phyloP scores from a whole-genome alignment of 2,329 filamentous ascomycete species.

The Allantophomopsis cytisporea region DNA sequence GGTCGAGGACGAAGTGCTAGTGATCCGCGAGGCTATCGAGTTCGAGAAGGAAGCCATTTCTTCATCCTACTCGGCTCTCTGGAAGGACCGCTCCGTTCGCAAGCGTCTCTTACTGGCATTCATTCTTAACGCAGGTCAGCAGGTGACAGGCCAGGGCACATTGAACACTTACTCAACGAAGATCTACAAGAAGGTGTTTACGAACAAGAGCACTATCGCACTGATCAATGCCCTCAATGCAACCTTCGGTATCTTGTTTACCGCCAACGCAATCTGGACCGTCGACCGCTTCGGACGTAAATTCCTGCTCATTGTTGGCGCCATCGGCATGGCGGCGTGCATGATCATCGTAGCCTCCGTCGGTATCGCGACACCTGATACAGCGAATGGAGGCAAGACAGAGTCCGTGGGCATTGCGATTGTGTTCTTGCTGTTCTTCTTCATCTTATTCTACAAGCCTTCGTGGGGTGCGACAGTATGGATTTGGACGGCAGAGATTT shows the following conservation, averaged over 20 bases:
- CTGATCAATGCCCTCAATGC: constrained; percentile 65
- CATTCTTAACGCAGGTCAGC: constrained; percentile 56
- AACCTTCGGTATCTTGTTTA: constrained; percentile 60
- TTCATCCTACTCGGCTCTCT: constrained; percentile 47
- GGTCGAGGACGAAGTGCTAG: constrained; percentile 50
- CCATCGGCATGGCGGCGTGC: constrained; percentile 53
- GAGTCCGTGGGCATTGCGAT: constrained; percentile 52
- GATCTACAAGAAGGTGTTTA: constrained; percentile 61
- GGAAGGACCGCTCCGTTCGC: constrained; percentile 55
- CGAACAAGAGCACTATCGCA: constrained; percentile 41
- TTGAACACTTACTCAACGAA: constrained; percentile 62
- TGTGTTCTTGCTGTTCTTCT: constrained; percentile 53
- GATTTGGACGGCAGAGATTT: constrained; percentile 59
- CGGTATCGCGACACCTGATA: constrained; percentile 42
- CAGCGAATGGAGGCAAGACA: constrained; percentile 35
- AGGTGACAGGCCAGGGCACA: constrained; percentile 59
- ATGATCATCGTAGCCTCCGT: constrained; percentile 53
- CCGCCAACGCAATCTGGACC: constrained; percentile 60
- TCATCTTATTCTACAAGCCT: constrained; percentile 55
- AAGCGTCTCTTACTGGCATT: constrained; percentile 53
- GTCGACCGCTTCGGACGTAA: constrained; percentile 59
- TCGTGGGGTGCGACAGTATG: constrained; percentile 58
- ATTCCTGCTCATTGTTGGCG: constrained; percentile 56
- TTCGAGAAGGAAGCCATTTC: constrained; percentile 60
- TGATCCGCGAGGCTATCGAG: constrained; percentile 54